Evolutionary conservation across 768 basidiomycete species (phyloP).

Genomic region (Tulasnella sp.): DNA sequence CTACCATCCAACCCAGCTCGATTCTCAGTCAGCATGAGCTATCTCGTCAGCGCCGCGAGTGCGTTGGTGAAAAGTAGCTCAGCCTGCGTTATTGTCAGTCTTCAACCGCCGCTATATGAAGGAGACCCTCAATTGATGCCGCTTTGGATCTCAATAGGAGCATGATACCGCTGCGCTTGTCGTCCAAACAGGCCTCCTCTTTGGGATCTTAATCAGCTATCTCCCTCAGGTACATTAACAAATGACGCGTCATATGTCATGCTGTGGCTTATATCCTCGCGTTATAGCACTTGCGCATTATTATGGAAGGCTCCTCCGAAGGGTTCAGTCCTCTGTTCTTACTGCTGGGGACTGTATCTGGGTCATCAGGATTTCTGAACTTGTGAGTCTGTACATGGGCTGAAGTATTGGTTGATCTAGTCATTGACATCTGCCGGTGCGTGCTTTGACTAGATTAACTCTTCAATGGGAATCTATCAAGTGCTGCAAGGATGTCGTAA

Average conservation of each 20-base stretch:
- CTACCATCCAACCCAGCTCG: no score
- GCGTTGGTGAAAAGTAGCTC: no score
- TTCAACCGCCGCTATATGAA: no score
- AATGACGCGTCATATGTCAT: background rate
- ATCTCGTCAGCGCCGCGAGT: no score
- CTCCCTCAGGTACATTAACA: slow-evolving; percentile 54
- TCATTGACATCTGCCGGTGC: slow-evolving; percentile 17
- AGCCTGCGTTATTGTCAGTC: no score
- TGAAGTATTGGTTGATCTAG: background rate
- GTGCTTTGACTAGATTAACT: slow-evolving; percentile 66
- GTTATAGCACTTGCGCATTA: slow-evolving; percentile 65
- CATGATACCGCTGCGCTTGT: slow-evolving; percentile 1
- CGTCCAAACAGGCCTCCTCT: slow-evolving; percentile 15
- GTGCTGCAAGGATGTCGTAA: slow-evolving; percentile 69
- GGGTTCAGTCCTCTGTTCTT: slow-evolving; percentile 91
- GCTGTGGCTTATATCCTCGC: background rate
- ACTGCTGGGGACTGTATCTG: slow-evolving; percentile 76
- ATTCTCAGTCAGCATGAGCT: no score
- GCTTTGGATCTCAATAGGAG: background rate
- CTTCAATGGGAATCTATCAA: slow-evolving; percentile 74
- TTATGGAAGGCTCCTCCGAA: slow-evolving; percentile 63
- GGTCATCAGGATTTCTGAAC: slow-evolving; percentile 75
- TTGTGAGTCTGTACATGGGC: slow-evolving; percentile 53
- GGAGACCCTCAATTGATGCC: no score
- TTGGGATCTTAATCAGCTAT: slow-evolving; percentile 74